A percentile compares a stretch with the other conserved stretches of the same genome.
phyloP scores from a whole-genome alignment of 1,139 yeast genomes.

The Candida tunisiensis region DNA sequence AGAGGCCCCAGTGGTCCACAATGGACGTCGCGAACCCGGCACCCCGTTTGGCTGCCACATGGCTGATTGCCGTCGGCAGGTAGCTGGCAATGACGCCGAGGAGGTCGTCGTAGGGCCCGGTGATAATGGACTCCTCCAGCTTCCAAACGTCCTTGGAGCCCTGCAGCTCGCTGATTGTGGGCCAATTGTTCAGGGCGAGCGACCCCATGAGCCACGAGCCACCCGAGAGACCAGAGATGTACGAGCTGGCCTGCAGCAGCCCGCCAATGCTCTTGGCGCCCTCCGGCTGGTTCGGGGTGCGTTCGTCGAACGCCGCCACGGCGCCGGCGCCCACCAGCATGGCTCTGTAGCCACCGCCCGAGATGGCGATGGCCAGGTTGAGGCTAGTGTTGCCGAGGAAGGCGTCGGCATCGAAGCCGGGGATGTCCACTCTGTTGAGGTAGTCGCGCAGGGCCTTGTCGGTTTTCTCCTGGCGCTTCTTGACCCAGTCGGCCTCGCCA shows the following conservation, averaged over 20 bases:
- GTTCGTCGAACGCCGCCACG: constrained; percentile 59
- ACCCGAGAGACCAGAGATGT: constrained; percentile 74
- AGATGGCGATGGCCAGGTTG: constrained; percentile 55
- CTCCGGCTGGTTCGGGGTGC: constrained; percentile 53
- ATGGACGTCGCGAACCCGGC: constrained; percentile 69
- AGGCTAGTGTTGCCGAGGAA: no score
- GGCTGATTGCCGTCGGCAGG: constrained; percentile 36
- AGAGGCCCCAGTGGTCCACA: constrained; percentile 93
- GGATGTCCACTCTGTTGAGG: no score
- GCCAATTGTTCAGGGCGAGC: constrained; percentile 62
- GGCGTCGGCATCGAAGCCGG: no score
- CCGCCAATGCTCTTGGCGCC: no score
- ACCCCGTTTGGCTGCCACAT: constrained; percentile 39
- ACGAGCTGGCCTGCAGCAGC: constrained; percentile 59
- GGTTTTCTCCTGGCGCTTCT: no score
- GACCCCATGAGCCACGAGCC: constrained; percentile 74
- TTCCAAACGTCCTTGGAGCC: constrained; percentile 57
- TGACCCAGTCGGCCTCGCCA: no score
- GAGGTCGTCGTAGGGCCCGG: constrained; percentile 57
- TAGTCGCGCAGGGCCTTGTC: no score
- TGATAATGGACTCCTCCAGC: constrained; percentile 40
- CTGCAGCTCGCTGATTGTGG: constrained; percentile 43
- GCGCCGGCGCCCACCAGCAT: constrained; percentile 87
- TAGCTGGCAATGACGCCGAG: constrained; percentile 24
- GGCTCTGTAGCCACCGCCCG: constrained; percentile 91